phyloP scores from a whole-genome alignment of 257 asterid species.

The Apocynum venetum region DNA sequence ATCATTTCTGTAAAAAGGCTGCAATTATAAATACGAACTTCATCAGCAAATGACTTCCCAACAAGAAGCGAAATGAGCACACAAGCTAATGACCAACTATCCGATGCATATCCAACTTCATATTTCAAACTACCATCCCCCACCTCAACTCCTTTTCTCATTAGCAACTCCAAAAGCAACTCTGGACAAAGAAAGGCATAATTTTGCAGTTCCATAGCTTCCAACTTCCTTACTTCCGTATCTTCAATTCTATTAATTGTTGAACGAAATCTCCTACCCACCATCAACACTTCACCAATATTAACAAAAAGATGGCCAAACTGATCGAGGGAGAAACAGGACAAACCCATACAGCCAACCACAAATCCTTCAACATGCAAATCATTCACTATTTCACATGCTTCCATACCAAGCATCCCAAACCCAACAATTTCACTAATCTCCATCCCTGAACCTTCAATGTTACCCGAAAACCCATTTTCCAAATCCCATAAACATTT shows the following conservation, averaged over 20 bases:
- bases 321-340: constrained; percentile 49
- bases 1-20: constrained; percentile 24
- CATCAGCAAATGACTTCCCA: constrained; percentile 51
- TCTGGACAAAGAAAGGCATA: constrained; percentile 68
- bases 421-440: constrained; percentile 29
- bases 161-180: constrained; percentile 33
- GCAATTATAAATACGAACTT: constrained; percentile 34
- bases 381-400: constrained; percentile 53
- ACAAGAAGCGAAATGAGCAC: constrained; percentile 48
- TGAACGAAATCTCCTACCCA: constrained; percentile 40
- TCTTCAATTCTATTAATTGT: constrained; percentile 20
- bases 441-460: constrained; percentile 23
- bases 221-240: constrained; percentile 23
- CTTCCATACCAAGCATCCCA: constrained; percentile 54
- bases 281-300: constrained; percentile 44
- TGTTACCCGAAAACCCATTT: constrained; percentile 20
- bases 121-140: constrained; percentile 26
- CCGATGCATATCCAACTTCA: constrained; percentile 57
- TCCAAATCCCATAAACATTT: constrained; percentile 17
- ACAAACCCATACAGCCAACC: constrained; percentile 47
- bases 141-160: constrained; percentile 33
- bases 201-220: constrained; percentile 19
- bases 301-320: constrained; percentile 56
- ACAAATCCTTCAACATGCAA: constrained; percentile 66
- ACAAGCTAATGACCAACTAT: constrained; percentile 82